A percentile compares a stretch with the other conserved stretches of the same genome.
phyloP scores from a whole-genome alignment of 768 basidiomycete species.

The Kwoniella sp. region DNA sequence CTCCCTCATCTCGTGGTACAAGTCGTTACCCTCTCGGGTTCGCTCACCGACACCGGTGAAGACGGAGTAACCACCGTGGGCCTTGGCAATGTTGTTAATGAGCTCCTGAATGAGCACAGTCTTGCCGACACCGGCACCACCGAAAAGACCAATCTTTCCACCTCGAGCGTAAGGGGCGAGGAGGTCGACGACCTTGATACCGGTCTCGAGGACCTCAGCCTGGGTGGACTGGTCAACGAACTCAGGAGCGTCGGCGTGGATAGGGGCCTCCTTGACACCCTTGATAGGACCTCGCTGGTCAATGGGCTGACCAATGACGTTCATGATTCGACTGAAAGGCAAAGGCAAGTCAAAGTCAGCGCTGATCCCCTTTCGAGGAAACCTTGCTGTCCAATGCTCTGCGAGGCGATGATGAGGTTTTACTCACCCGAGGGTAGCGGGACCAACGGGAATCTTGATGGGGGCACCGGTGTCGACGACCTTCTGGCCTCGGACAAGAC shows the following conservation, averaged over 20 bases:
- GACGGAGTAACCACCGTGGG: slow-evolving; percentile 99
- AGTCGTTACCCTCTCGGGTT: slow-evolving; percentile 98
- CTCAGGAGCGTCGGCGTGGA: slow-evolving; percentile 94
- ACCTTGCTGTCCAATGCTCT: no score
- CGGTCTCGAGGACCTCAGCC: slow-evolving; percentile 97
- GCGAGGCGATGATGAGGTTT: neutral
- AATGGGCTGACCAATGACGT: slow-evolving; percentile 99
- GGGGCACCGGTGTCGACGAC: slow-evolving; percentile 96
- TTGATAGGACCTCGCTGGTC: slow-evolving; percentile 99
- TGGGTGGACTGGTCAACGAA: slow-evolving; percentile 99
- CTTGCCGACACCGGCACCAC: slow-evolving; percentile 99
- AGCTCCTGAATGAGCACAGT: slow-evolving; percentile 99
- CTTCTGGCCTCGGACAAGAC: slow-evolving; percentile 98
- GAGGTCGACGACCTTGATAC: slow-evolving; percentile 99
- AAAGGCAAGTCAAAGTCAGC: slow-evolving; percentile 9
- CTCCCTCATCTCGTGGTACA: slow-evolving; percentile 82
- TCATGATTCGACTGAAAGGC: slow-evolving; percentile 94
- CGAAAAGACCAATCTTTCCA: slow-evolving; percentile 99
- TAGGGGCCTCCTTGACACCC: slow-evolving; percentile 86
- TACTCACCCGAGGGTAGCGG: slow-evolving; percentile 73
- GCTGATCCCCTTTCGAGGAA: neutral
- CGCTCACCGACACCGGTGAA: slow-evolving; percentile 99
- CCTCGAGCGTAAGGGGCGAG: slow-evolving; percentile 99
- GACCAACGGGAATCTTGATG: slow-evolving; percentile 95
- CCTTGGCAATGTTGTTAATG: slow-evolving; percentile 99